phyloP scores from a whole-genome alignment of 208 protist genomes.

The Herpetomonas samuelpessoai region DNA sequence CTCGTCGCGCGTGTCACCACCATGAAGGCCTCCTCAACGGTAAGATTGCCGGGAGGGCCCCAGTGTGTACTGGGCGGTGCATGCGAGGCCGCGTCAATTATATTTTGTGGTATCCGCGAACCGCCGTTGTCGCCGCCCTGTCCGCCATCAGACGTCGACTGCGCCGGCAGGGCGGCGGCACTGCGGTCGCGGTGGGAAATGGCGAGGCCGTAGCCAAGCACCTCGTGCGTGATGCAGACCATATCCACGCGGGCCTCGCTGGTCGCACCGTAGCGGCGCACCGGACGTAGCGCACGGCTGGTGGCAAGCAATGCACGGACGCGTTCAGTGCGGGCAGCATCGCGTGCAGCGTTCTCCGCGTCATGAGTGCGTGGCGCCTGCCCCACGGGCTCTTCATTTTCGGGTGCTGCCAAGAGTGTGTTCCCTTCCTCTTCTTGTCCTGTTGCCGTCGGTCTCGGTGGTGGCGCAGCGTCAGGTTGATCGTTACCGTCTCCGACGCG shows the following conservation, averaged over 20 bases:
- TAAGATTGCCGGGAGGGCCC: conserved; percentile 63
- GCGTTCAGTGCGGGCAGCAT: background rate
- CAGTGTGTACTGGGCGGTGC: conserved; percentile 29
- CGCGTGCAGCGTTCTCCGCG: background rate
- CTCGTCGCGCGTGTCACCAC: conserved; percentile 56
- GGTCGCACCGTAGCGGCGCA: conserved; percentile 41
- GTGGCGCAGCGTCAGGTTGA: no score
- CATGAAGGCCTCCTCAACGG: conserved; percentile 68
- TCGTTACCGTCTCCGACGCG: background rate
- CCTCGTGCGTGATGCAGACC: conserved; percentile 37
- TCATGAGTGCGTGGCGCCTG: background rate
- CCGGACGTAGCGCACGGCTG: conserved; percentile 1
- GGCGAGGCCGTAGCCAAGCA: conserved; percentile 42
- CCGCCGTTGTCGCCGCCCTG: conserved; percentile 3
- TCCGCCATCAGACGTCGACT: conserved; percentile 2
- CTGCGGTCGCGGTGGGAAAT: conserved; percentile 48
- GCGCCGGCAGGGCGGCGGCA: conserved; percentile 20
- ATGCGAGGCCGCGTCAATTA: conserved; percentile 30
- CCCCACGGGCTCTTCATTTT: background rate
- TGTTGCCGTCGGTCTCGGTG: no score
- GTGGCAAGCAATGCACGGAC: background rate
- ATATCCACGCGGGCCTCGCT: conserved; percentile 61
- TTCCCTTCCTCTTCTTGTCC: no score
- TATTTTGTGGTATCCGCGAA: conserved; percentile 20
- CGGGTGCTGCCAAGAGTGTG: background rate